Conservation (phyloP, 1,139 yeast genomes). For the Arxiozyma heterogenica region DNA sequence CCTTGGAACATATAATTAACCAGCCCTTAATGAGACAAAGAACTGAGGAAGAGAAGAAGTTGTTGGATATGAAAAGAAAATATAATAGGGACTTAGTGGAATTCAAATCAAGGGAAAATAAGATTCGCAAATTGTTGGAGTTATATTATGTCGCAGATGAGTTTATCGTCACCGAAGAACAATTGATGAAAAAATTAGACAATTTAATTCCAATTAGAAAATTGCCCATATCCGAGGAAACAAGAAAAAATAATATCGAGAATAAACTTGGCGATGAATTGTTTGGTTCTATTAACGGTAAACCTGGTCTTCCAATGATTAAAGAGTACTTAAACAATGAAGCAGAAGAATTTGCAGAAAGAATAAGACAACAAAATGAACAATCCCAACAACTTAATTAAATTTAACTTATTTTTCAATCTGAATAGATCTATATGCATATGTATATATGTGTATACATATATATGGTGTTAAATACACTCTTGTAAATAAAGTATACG, state of each 20-base stretch:
- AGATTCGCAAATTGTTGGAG: conserved; percentile 51
- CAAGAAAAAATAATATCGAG: conserved; percentile 7
- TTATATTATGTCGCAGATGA: conserved; percentile 63
- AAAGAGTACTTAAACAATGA: conserved; percentile 11
- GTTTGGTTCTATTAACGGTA: conserved; percentile 9
- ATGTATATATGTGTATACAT: too few species aligned
- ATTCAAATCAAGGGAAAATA: conserved; percentile 37
- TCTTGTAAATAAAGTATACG: conserved; percentile 3
- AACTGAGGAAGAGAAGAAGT: conserved; percentile 53
- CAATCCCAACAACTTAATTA: not conserved
- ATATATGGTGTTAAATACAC: not conserved
- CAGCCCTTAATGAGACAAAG: conserved; percentile 67
- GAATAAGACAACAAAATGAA: not conserved
- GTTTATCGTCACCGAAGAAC: conserved; percentile 32
- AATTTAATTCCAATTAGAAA: conserved; percentile 2
- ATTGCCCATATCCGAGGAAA: not conserved
- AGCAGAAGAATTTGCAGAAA: conserved; percentile 3
- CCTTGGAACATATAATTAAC: conserved; percentile 57
- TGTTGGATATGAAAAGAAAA: conserved; percentile 43
- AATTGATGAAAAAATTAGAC: conserved; percentile 29
- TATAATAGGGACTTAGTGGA: conserved; percentile 43
- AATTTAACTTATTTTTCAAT: too few species aligned
- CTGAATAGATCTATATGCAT: too few species aligned
- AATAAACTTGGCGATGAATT: conserved; percentile 10
- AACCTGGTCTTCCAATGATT: conserved; percentile 12